A percentile compares a stretch with the other conserved stretches of the same genome.
Conservation (phyloP, 2,329 filamentous ascomycete species). For the Colletotrichum caudatum region DNA sequence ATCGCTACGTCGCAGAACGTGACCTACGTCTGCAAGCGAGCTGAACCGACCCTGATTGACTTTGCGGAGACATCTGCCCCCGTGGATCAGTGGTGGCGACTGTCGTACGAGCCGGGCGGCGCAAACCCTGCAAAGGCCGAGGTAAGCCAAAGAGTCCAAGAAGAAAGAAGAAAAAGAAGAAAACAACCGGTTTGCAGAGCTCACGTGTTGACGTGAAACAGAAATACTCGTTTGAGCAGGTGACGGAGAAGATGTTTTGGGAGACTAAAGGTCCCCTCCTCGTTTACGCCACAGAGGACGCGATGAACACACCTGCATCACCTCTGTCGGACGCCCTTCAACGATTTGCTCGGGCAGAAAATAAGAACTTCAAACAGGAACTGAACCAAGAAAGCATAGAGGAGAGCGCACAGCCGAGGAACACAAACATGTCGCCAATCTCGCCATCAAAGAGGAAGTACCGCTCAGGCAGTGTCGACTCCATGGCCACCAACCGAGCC, state of each 20-base stretch:
- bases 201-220: slow-evolving; percentile 47
- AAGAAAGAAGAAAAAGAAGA: neutral
- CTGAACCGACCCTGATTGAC: slow-evolving; percentile 57
- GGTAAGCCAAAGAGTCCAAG: slow-evolving; percentile 53
- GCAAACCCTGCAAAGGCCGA: slow-evolving; percentile 60
- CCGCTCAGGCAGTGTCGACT: slow-evolving; percentile 59
- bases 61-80: slow-evolving; percentile 50
- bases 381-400: slow-evolving; percentile 54
- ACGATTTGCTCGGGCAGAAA: slow-evolving; percentile 64
- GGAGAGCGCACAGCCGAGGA: slow-evolving; percentile 28
- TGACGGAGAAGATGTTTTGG: slow-evolving; percentile 60
- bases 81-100: slow-evolving; percentile 68
- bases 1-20: slow-evolving; percentile 61
- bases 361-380: slow-evolving; percentile 64
- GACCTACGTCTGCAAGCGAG: slow-evolving; percentile 63
- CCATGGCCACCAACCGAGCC: slow-evolving; percentile 60
- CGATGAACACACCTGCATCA: slow-evolving; percentile 52
- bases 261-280: slow-evolving; percentile 62
- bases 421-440: slow-evolving; percentile 38
- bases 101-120: slow-evolving; percentile 54
- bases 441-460: slow-evolving; percentile 62
- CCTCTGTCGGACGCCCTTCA: slow-evolving; percentile 56
- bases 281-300: slow-evolving; percentile 66
- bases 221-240: slow-evolving; percentile 61
- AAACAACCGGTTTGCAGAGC: neutral